Conservation (phyloP, 2,329 filamentous ascomycete species). For the Microsporum ferrugineum region DNA sequence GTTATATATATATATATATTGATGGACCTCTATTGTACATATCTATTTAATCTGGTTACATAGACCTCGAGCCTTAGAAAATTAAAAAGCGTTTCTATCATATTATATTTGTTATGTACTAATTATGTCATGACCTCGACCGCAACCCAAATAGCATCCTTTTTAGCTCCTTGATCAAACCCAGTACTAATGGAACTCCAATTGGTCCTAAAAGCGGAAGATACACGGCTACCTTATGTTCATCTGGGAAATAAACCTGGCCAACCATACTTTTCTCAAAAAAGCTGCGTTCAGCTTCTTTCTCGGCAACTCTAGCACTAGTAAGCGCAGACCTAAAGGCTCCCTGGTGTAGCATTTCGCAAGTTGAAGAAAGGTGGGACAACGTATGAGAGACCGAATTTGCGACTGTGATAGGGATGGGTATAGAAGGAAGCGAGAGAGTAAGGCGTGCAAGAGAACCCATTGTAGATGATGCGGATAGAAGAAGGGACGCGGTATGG, state of each 20-base stretch:
- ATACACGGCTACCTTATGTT: constrained; percentile 96
- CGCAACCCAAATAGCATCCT: constrained; percentile 31
- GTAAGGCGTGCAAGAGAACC: constrained; percentile 84
- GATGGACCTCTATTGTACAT: neutral
- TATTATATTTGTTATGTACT: neutral
- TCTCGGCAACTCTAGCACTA: constrained; percentile 73
- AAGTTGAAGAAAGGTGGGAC: constrained; percentile 63
- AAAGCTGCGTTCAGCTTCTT: constrained; percentile 83
- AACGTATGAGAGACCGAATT: constrained; percentile 74
- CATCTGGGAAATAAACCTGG: constrained; percentile 95
- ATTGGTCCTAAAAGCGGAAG: constrained; percentile 81
- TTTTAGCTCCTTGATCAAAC: constrained; percentile 68
- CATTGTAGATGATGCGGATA: constrained; percentile 84
- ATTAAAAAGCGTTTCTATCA: neutral
- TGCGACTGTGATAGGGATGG: constrained; percentile 77
- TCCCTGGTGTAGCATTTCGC: constrained; percentile 53
- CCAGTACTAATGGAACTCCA: constrained; percentile 78
- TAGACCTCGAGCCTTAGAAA: neutral
- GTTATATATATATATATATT: neutral
- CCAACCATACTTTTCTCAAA: constrained; percentile 99
- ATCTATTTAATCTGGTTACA: neutral
- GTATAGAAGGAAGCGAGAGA: constrained; percentile 73
- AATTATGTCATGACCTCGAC: constrained; percentile 14
- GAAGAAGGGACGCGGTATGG: constrained; percentile 68
- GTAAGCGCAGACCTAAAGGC: constrained; percentile 57